These are phyloP conservation scores for Fusarium graminum DNA, from an alignment of 2,329 filamentous ascomycete species.

Conservation along the genomic window DNA sequence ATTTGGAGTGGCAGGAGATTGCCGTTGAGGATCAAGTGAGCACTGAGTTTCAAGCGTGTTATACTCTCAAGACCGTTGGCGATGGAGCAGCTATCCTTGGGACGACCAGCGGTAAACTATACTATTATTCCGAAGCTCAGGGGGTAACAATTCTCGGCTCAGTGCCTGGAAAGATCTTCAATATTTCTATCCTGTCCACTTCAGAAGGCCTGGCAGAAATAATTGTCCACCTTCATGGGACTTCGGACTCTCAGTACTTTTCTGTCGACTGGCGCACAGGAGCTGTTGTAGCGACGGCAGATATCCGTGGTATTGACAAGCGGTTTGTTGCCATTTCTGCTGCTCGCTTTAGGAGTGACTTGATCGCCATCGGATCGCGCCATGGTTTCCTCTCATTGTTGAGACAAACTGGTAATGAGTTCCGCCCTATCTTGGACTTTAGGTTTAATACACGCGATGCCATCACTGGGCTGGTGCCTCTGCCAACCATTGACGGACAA, in stretches of 20 bases:
- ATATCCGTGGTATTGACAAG: conserved; percentile 58
- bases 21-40: conserved; percentile 51
- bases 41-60: conserved; percentile 60
- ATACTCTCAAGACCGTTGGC: conserved; percentile 59
- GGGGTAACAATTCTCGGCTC: conserved; percentile 54
- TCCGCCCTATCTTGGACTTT: conserved; percentile 51
- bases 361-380: conserved; percentile 66
- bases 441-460: conserved; percentile 68
- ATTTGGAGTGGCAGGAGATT: conserved; percentile 60
- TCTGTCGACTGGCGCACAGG: conserved; percentile 53
- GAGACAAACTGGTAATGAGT: conserved; percentile 45
- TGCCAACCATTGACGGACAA: conserved; percentile 51
- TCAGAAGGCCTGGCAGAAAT: conserved; percentile 49
- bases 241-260: conserved; percentile 59
- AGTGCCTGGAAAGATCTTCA: conserved; percentile 63
- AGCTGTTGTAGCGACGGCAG: conserved; percentile 47
- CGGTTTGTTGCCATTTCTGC: conserved; percentile 65
- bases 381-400: conserved; percentile 62
- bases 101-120: conserved; percentile 63
- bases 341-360: conserved; percentile 54
- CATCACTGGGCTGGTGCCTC: conserved; percentile 74
- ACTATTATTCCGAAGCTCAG: conserved; percentile 55
- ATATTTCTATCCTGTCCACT: conserved; percentile 60
- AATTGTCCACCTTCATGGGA: conserved; percentile 62
- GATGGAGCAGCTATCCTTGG: conserved; percentile 61